These are phyloP conservation scores for Ambrosia artemisiifolia DNA, from an alignment of 129 eudicot genomes.

Conservation along the genomic window DNA sequence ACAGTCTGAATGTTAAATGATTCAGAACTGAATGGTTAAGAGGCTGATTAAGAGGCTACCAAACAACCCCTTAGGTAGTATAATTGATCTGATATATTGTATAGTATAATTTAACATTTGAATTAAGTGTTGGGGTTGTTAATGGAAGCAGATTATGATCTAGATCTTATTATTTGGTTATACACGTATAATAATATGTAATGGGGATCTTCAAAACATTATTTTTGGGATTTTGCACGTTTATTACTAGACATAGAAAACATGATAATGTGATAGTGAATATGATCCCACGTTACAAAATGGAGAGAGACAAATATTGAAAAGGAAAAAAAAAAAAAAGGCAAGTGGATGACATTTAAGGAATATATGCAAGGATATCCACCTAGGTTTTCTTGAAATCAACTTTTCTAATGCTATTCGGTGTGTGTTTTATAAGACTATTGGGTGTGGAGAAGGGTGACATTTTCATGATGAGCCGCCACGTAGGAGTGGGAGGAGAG, in stretches of 20 bases:
- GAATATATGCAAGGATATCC: slow-evolving; percentile 18
- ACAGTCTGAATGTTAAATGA: no score
- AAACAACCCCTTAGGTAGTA: no score
- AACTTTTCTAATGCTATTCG: slow-evolving; percentile 14
- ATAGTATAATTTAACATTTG: not conserved
- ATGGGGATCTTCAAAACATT: not conserved
- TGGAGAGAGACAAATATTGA: slow-evolving; percentile 5
- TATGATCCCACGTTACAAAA: slow-evolving; percentile 10
- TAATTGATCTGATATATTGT: no score
- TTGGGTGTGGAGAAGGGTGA: no score
- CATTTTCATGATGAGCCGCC: no score
- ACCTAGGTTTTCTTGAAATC: slow-evolving; percentile 8
- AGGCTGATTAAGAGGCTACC: no score
- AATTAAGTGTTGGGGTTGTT: not conserved
- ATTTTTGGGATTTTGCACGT: slow-evolving; percentile 5
- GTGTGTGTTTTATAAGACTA: no score
- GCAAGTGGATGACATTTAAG: slow-evolving; percentile 20
- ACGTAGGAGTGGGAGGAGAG: no score
- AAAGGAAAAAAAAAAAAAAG: not conserved
- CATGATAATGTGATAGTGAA: slow-evolving; percentile 16
- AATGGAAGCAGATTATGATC: not conserved
- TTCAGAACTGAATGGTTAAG: no score
- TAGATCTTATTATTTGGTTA: slow-evolving; percentile 4
- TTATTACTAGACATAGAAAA: slow-evolving; percentile 7
- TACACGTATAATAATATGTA: not conserved